Evolutionary conservation across 1,139 yeast genomes (phyloP).

Genomic region (Protomyces inouyei): DNA sequence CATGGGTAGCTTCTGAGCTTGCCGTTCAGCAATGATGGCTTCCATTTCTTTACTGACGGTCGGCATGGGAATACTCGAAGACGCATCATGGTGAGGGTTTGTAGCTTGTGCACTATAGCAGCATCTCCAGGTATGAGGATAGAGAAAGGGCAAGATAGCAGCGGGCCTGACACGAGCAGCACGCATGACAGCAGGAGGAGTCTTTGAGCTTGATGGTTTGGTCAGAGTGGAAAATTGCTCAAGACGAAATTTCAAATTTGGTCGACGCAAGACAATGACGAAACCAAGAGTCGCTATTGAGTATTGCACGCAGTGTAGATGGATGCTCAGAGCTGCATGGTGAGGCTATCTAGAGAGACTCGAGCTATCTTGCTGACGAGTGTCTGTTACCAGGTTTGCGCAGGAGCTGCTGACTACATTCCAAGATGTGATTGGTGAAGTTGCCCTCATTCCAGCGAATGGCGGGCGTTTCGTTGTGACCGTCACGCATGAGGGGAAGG

Average conservation of each 20-base stretch:
- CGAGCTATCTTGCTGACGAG: no score
- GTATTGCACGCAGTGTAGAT: constrained; percentile 45
- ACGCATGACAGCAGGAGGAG: background rate
- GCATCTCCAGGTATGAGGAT: background rate
- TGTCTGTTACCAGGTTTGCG: constrained; percentile 17
- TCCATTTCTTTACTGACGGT: background rate
- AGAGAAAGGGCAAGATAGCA: background rate
- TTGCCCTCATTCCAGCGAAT: constrained; percentile 50
- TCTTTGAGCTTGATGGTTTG: no score
- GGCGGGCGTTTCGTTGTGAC: constrained; percentile 53
- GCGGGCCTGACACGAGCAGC: background rate
- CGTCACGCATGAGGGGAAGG: constrained; percentile 35
- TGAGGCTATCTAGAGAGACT: constrained; percentile 36
- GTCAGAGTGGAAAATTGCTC: no score
- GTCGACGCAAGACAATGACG: background rate
- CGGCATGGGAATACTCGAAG: no score
- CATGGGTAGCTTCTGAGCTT: background rate
- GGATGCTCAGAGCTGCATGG: constrained; percentile 68
- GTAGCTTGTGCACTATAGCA: background rate
- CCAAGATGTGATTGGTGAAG: constrained; percentile 50
- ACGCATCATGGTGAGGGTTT: no score
- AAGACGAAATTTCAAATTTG: background rate
- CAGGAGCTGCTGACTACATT: constrained; percentile 62
- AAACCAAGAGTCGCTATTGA: constrained; percentile 22
- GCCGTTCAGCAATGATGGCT: background rate